Percentiles rank a stretch among this genome's conserved stretches.
Evolutionary conservation across 2,329 filamentous ascomycete genomes (phyloP).

Genomic region (Cladophialophora immunda): DNA sequence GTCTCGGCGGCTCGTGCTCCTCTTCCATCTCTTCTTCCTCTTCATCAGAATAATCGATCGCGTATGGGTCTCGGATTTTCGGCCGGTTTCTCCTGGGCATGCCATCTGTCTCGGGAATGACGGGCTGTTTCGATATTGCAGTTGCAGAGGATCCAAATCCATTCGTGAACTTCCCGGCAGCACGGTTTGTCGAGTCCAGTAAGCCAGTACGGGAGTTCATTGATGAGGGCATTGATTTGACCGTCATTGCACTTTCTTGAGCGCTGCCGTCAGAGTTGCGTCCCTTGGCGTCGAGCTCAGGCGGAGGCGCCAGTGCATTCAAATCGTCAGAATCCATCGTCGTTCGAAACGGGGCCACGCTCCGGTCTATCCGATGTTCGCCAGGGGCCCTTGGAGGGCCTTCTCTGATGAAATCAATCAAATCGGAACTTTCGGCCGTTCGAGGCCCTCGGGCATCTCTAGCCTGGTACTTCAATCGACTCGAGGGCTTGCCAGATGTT

Average conservation of each 20-base stretch:
- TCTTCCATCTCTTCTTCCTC: slow-evolving; percentile 69
- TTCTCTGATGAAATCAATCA: slow-evolving; percentile 94
- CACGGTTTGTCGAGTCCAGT: slow-evolving; percentile 53
- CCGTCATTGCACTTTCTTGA: slow-evolving; percentile 60
- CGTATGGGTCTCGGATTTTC: slow-evolving; percentile 86
- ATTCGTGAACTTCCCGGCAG: slow-evolving; percentile 31
- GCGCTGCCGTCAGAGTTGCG: slow-evolving; percentile 52
- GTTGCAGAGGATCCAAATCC: slow-evolving; percentile 19
- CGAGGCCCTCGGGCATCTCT: slow-evolving; percentile 73
- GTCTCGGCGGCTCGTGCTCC: slow-evolving; percentile 49
- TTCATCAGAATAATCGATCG: slow-evolving; percentile 80
- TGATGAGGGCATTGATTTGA: slow-evolving; percentile 67
- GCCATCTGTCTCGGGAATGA: slow-evolving; percentile 54
- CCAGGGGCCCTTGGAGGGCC: slow-evolving; percentile 71
- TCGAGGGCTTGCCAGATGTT: slow-evolving; percentile 33
- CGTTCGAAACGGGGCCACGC: slow-evolving; percentile 83
- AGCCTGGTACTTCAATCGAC: slow-evolving; percentile 67
- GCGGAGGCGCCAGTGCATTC: slow-evolving; percentile 45
- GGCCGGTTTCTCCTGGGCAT: slow-evolving; percentile 75
- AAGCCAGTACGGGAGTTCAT: slow-evolving; percentile 80
- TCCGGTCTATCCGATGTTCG: slow-evolving; percentile 77
- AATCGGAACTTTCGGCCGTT: slow-evolving; percentile 76
- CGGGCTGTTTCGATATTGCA: slow-evolving; percentile 31
- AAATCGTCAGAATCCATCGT: slow-evolving; percentile 87
- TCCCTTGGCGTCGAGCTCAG: slow-evolving; percentile 44